phyloP scores from a whole-genome alignment of 2,329 filamentous ascomycete species.

The Trichoderma breve region DNA sequence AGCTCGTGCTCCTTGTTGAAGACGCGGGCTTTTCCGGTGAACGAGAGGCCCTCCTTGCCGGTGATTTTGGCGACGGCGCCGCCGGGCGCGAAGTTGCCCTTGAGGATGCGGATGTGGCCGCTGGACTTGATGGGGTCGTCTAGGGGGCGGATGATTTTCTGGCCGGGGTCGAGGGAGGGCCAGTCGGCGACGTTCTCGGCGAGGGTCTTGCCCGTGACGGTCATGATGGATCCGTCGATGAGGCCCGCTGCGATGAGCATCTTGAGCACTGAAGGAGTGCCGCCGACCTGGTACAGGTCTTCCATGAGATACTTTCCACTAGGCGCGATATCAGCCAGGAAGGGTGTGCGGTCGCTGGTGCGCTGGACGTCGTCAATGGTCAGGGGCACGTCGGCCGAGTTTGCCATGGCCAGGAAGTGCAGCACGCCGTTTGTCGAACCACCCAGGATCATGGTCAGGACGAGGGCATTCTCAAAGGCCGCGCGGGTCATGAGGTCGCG shows the following conservation, averaged over 20 bases:
- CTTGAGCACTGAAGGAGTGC: conserved; percentile 83
- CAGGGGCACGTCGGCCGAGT: conserved; percentile 73
- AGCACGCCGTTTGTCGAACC: conserved; percentile 87
- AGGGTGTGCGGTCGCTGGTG: conserved; percentile 78
- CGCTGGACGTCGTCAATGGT: conserved; percentile 80
- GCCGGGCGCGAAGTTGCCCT: conserved; percentile 82
- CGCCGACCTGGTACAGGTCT: conserved; percentile 81
- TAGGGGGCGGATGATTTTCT: conserved; percentile 83
- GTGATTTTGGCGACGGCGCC: conserved; percentile 96
- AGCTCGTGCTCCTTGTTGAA: conserved; percentile 85
- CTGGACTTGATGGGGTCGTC: conserved; percentile 71
- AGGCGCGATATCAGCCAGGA: conserved; percentile 81
- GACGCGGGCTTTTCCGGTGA: conserved; percentile 76
- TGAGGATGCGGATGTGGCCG: conserved; percentile 85
- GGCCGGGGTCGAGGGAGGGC: conserved; percentile 73
- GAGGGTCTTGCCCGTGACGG: conserved; percentile 80
- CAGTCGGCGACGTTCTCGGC: conserved; percentile 76
- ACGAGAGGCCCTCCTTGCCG: conserved; percentile 83
- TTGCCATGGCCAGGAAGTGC: conserved; percentile 87
- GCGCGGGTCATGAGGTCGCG: conserved; percentile 75
- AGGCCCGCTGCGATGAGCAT: conserved; percentile 73
- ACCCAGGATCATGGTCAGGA: conserved; percentile 88
- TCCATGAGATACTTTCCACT: conserved; percentile 84
- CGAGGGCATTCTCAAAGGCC: conserved; percentile 83
- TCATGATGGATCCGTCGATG: conserved; percentile 74